Conservation (phyloP, 257 asterid genomes). For the Solanum chaucha region DNA sequence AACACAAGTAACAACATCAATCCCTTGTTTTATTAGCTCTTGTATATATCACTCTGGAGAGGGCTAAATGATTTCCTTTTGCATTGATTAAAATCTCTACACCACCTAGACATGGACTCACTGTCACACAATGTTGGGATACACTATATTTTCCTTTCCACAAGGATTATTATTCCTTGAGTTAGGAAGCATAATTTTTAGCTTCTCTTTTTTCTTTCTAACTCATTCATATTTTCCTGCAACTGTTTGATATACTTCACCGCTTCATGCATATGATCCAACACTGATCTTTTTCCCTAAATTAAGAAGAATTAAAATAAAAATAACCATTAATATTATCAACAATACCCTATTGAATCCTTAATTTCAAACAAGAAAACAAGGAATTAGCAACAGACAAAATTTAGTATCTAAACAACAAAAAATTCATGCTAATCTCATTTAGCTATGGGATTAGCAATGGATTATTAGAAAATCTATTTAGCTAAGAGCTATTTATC, state of each 20-base stretch:
- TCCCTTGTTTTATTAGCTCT: slow-evolving; percentile 2
- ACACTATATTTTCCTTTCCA: background rate
- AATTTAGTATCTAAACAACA: background rate
- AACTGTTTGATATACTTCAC: slow-evolving; percentile 29
- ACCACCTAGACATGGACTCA: slow-evolving; percentile 23
- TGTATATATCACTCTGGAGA: slow-evolving; percentile 25
- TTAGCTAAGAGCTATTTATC: background rate
- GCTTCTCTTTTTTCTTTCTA: slow-evolving; percentile 13
- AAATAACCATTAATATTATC: background rate
- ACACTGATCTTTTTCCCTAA: slow-evolving; percentile 44
- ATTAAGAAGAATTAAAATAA: background rate
- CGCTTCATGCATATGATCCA: slow-evolving; percentile 34
- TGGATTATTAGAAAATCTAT: background rate
- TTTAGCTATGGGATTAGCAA: background rate
- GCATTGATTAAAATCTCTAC: slow-evolving; percentile 25
- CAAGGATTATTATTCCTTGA: background rate
- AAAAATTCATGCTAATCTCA: background rate
- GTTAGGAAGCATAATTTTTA: background rate
- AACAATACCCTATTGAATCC: background rate
- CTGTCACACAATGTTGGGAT: slow-evolving; percentile 9
- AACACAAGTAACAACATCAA: slow-evolving; percentile 24
- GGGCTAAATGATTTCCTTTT: background rate
- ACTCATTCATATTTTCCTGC: slow-evolving; percentile 23
- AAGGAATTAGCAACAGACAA: background rate
- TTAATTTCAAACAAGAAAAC: background rate